Percentiles rank a stretch among this genome's conserved stretches.
Evolutionary conservation across 2,329 filamentous ascomycete genomes (phyloP).

Genomic region (Talaromyces rugulosus): DNA sequence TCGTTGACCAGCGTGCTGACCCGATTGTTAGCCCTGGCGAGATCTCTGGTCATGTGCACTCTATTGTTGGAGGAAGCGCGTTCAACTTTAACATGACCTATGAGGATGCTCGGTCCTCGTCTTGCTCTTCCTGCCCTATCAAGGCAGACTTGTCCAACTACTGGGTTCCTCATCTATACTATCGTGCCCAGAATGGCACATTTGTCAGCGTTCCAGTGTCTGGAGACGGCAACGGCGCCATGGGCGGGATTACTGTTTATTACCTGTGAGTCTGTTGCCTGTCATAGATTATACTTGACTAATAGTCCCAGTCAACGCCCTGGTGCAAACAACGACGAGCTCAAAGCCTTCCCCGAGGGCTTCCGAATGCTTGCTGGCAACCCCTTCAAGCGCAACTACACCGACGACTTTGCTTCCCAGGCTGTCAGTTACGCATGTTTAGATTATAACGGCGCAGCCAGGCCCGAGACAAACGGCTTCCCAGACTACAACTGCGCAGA

Average conservation of each 20-base stretch:
- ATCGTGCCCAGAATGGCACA: slow-evolving; percentile 63
- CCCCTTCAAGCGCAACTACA: slow-evolving; percentile 63
- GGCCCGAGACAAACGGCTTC: slow-evolving; percentile 53
- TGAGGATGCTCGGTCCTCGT: slow-evolving; percentile 55
- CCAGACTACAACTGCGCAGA: slow-evolving; percentile 44
- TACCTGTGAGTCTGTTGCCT: slow-evolving; percentile 57
- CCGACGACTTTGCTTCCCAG: slow-evolving; percentile 62
- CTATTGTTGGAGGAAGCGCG: slow-evolving; percentile 68
- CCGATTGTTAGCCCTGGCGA: slow-evolving; percentile 64
- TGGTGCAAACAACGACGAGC: slow-evolving; percentile 55
- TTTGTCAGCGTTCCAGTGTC: slow-evolving; percentile 59
- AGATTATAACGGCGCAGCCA: slow-evolving; percentile 62
- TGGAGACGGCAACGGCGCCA: slow-evolving; percentile 44
- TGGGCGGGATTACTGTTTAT: slow-evolving; percentile 87
- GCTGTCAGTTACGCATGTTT: slow-evolving; percentile 94
- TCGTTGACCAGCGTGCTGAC: slow-evolving; percentile 70
- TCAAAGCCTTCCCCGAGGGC: slow-evolving; percentile 69
- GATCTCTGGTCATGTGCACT: slow-evolving; percentile 65
- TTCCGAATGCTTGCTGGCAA: slow-evolving; percentile 83
- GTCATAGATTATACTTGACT: background rate
- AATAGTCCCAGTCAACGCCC: slow-evolving; percentile 9
- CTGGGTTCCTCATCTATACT: slow-evolving; percentile 78
- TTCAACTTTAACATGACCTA: slow-evolving; percentile 59
- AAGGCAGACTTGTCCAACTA: slow-evolving; percentile 80
- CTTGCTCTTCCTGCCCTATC: slow-evolving; percentile 79